Evolutionary conservation across 208 protist genomes (phyloP), one percentile per base, ranked within the genome.

Genomic region (Leishmania martiniquensis): DNA sequence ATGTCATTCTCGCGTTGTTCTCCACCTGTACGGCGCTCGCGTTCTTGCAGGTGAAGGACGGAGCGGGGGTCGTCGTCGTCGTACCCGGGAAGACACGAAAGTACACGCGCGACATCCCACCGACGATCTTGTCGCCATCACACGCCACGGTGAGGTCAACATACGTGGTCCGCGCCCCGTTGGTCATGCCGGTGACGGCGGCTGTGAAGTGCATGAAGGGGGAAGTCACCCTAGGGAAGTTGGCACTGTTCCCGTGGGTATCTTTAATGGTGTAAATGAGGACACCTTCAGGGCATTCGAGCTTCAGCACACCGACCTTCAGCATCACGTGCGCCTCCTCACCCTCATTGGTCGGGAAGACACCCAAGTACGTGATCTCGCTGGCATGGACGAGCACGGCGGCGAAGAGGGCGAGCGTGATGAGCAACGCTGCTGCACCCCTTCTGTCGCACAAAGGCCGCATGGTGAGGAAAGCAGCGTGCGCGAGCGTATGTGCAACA

Each of bases 101-200:
- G 79, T 88, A 89, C 42, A 92, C 87, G 13, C 55, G 45, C 17
- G 84, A 77, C 44, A 44, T 80, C 6, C 81, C 52, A 69, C 87
- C 91, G 9, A 94, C 51, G 7, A 76, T 47, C 0, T 80, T 91
- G 72, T 85, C 79, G n/a, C 76, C 81, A 82, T 89, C 82, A 75
- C 90, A 96, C 66, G 75, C 60, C 32, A 93, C 83, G 29, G 45
- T 68, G 29, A 96, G 13, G 12, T 81, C 66, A 15, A 87, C 78
- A 49, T 63, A 32, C 2, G 75, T 72, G 32, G 45, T 60, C n/a
- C 74, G 74, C 2, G n/a, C 15, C 25, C 63, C 75, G 3, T 39
- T 29, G 22, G 37, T 77, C 75, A 86, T 80, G 29, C 79, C 83
- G 0, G 86, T 91, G 45, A 70, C 51, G n/a, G 78, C n/a, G 7